Evolutionary conservation across 2,329 filamentous ascomycete species (phyloP).

Genomic region (Herpotrichia juniperi): DNA sequence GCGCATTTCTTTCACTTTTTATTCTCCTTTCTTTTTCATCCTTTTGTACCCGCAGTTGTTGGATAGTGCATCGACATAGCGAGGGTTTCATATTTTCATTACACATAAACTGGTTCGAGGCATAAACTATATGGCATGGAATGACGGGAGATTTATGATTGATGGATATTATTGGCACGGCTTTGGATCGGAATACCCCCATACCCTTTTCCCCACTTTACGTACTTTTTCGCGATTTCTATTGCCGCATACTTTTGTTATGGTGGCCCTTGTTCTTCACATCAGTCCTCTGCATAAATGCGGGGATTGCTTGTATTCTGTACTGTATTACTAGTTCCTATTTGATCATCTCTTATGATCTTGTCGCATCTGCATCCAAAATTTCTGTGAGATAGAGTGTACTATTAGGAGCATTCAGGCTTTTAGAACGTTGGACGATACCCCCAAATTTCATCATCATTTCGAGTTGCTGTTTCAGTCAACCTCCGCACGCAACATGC

Average conservation of each 20-base stretch:
- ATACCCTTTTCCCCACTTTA: constrained; percentile 8
- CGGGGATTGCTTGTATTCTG: not conserved
- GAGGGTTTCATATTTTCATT: constrained; percentile 4
- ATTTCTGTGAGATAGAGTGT: not conserved
- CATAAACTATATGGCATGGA: constrained; percentile 18
- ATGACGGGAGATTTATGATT: constrained; percentile 15
- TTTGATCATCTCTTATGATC: not conserved
- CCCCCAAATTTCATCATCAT: no score
- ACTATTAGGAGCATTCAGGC: constrained; percentile 1
- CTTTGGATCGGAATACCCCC: constrained; percentile 13
- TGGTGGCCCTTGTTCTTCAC: not conserved
- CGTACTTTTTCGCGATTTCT: not conserved
- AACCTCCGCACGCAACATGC: no score
- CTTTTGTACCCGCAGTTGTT: constrained; percentile 22
- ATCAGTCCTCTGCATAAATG: not conserved
- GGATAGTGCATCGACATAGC: constrained; percentile 38
- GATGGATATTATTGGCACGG: constrained; percentile 14
- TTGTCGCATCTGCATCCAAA: not conserved
- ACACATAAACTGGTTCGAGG: constrained; percentile 9
- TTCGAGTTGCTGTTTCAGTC: no score
- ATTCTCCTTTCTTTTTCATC: constrained; percentile 11
- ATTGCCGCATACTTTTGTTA: not conserved
- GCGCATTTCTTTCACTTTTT: constrained; percentile 7
- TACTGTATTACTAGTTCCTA: constrained; percentile 6
- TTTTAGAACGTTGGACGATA: no score